A percentile compares a stretch with the other conserved stretches of the same genome.
Conservation (phyloP, 2,329 filamentous ascomycete species). For the Fusarium illudens region DNA sequence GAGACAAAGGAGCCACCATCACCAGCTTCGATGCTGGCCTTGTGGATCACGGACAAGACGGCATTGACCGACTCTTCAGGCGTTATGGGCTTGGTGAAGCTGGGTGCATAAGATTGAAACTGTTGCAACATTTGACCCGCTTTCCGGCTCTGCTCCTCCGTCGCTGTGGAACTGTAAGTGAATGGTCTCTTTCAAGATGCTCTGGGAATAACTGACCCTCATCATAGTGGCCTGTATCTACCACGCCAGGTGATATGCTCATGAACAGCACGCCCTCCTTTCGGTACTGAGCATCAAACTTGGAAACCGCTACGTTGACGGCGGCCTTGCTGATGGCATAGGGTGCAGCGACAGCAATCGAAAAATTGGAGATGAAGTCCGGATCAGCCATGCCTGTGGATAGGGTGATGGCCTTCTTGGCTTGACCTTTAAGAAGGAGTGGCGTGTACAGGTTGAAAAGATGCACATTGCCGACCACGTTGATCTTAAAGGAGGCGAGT, state of each 20-base stretch:
- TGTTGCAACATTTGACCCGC: constrained; percentile 39
- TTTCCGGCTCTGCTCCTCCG: constrained; percentile 38
- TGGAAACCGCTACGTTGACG: constrained; percentile 60
- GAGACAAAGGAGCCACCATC: constrained; percentile 62
- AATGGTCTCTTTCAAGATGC: neutral
- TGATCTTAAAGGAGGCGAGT: constrained; percentile 50
- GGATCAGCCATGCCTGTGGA: constrained; percentile 58
- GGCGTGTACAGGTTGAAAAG: constrained; percentile 63
- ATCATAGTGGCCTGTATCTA: constrained; percentile 51
- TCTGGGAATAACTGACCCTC: constrained; percentile 31
- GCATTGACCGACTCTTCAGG: constrained; percentile 48
- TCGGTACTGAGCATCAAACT: constrained; percentile 60
- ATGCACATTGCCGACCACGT: constrained; percentile 62
- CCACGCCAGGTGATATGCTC: constrained; percentile 59
- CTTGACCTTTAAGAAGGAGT: constrained; percentile 57
- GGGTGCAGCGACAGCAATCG: constrained; percentile 46
- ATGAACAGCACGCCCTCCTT: constrained; percentile 62
- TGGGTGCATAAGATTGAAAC: constrained; percentile 50
- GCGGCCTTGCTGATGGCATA: constrained; percentile 63
- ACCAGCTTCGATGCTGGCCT: constrained; percentile 50
- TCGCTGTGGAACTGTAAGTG: constrained; percentile 22
- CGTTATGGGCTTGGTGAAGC: constrained; percentile 47
- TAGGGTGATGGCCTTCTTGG: constrained; percentile 64
- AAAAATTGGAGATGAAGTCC: constrained; percentile 50
- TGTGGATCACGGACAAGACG: constrained; percentile 47